phyloP scores from a whole-genome alignment of 345 rosid species.

The Eucalyptus pauciflora region DNA sequence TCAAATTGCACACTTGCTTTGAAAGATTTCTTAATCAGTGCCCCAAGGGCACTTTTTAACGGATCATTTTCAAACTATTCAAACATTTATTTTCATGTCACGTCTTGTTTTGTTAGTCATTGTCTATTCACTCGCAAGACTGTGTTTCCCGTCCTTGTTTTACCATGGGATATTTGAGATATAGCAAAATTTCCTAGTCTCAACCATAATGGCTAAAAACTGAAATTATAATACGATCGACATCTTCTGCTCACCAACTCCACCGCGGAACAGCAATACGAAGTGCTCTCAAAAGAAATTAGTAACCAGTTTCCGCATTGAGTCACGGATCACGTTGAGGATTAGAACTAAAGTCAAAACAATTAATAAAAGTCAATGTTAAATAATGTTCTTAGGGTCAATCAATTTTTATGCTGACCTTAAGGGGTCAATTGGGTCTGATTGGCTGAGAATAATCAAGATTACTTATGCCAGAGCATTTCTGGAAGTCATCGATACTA shows the following conservation, averaged over 20 bases:
- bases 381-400: not conserved
- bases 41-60: not conserved
- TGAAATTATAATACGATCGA: too few species aligned
- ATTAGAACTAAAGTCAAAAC: not conserved
- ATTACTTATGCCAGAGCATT: too few species aligned
- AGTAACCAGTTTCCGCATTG: not conserved
- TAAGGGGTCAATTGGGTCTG: not conserved
- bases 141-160: not conserved
- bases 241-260: not conserved
- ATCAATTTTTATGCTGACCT: not conserved
- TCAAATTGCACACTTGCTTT: not conserved
- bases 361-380: too few species aligned
- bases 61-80: not conserved
- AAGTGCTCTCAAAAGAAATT: not conserved
- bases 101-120: not conserved
- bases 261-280: not conserved
- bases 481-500: too few species aligned
- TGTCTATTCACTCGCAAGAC: not conserved
- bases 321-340: not conserved
- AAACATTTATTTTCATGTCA: not conserved
- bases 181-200: not conserved
- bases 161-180: not conserved
- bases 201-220: not conserved
- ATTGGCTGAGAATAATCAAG: not conserved
- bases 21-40: not conserved